These are phyloP conservation scores for Tuber melanosporum DNA, from an alignment of 495 filamentous ascomycete species.

Conservation along the genomic window DNA sequence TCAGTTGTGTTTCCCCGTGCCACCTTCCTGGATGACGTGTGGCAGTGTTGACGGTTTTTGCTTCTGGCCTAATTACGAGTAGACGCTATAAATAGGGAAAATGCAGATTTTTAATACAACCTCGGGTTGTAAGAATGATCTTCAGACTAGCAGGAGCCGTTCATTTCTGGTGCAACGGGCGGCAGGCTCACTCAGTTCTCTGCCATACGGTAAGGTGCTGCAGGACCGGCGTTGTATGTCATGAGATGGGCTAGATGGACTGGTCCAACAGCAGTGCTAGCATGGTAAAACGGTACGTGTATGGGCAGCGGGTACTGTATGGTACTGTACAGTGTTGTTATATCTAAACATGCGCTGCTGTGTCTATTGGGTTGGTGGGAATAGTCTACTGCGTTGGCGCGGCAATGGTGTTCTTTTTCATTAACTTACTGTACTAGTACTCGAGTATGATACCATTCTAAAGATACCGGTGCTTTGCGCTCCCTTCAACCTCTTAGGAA, in stretches of 20 bases:
- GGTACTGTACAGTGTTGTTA: background rate
- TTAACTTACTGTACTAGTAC: background rate
- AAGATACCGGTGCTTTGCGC: background rate
- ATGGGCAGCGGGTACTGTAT: background rate
- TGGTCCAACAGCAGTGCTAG: background rate
- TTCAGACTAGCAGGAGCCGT: background rate
- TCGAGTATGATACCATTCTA: background rate
- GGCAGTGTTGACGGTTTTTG: background rate
- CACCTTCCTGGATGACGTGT: background rate
- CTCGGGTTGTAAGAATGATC: background rate
- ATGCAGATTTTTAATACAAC: background rate
- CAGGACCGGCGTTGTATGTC: background rate
- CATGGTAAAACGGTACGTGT: background rate
- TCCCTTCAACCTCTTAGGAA: background rate
- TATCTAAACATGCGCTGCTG: background rate
- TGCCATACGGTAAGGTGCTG: background rate
- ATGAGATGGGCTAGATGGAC: background rate
- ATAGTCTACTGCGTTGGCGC: background rate
- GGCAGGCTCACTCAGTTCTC: background rate
- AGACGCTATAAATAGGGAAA: background rate
- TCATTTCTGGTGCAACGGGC: background rate
- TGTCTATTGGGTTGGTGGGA: background rate
- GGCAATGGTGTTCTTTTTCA: background rate
- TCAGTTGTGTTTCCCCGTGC: background rate
- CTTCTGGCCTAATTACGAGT: background rate